A percentile compares a stretch with the other conserved stretches of the same genome.
Evolutionary conservation across 2,329 filamentous ascomycete genomes (phyloP).

Genomic region (Dactylonectria estremocensis): DNA sequence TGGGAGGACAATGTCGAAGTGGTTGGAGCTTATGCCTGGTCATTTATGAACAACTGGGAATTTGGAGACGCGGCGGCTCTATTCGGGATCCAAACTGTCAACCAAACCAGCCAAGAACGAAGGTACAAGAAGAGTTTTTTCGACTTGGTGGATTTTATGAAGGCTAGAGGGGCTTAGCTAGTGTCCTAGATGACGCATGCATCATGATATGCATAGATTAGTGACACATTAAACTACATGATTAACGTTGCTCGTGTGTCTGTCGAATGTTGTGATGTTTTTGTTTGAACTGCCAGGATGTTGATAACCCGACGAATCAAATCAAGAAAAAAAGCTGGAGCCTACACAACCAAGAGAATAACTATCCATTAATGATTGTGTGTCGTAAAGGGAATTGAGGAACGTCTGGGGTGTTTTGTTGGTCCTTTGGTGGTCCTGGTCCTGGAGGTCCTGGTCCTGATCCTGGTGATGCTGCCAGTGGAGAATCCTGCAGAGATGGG

Average conservation of each 20-base stretch:
- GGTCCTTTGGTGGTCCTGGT: neutral
- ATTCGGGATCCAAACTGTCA: conserved; percentile 72
- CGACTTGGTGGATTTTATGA: conserved; percentile 68
- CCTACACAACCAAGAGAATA: neutral
- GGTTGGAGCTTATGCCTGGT: conserved; percentile 69
- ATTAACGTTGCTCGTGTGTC: neutral
- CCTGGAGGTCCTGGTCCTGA: too few species aligned
- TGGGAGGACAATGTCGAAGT: conserved; percentile 70
- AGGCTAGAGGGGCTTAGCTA: conserved; percentile 45
- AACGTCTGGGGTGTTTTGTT: neutral
- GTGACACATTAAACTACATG: neutral
- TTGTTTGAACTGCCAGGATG: too few species aligned
- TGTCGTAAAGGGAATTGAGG: neutral
- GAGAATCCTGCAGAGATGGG: neutral
- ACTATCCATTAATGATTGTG: neutral
- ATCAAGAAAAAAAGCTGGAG: neutral
- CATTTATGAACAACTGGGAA: conserved; percentile 68
- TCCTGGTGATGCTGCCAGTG: too few species aligned
- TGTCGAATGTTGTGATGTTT: neutral
- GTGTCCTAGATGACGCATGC: neutral
- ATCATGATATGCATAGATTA: neutral
- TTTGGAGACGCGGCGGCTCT: conserved; percentile 63
- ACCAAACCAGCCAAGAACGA: conserved; percentile 65
- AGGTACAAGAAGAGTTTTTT: conserved; percentile 73
- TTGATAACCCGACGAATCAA: neutral